Conservation (phyloP, 78 protist genomes). For the Dictyostelium firmibasis region DNA sequence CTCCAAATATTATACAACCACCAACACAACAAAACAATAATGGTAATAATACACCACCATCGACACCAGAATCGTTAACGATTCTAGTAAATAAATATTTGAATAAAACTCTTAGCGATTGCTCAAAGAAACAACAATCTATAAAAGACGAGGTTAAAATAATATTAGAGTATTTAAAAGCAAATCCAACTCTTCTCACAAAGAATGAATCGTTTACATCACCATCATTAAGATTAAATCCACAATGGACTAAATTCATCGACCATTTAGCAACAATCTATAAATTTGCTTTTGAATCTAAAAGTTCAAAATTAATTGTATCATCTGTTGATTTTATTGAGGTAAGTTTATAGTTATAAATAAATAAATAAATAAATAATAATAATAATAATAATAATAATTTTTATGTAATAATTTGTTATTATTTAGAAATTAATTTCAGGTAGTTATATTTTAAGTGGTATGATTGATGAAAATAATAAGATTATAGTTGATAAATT, state of each 20-base stretch:
- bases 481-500: constrained; percentile 54
- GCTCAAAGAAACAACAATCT: constrained; percentile 55
- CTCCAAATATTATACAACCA: neutral
- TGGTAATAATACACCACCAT: neutral
- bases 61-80: constrained; percentile 15
- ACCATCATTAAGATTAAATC: neutral
- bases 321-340: constrained; percentile 50
- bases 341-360: neutral
- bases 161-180: constrained; percentile 34
- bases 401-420: too few relatives aligned
- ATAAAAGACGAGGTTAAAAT: constrained; percentile 54
- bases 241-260: constrained; percentile 8
- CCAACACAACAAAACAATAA: neutral
- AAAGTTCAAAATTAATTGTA: constrained; percentile 11
- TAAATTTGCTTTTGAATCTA: constrained; percentile 36
- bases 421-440: constrained; percentile 47
- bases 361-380: neutral
- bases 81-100: constrained; percentile 19
- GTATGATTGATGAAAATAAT: constrained; percentile 19
- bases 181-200: constrained; percentile 26
- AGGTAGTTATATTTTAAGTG: constrained; percentile 36
- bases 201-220: neutral
- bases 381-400: too few relatives aligned
- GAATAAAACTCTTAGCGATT: constrained; percentile 26
- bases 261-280: constrained; percentile 27